phyloP scores from a whole-genome alignment of 2,329 filamentous ascomycete genomes.

The Metarhizium guizhouense region DNA sequence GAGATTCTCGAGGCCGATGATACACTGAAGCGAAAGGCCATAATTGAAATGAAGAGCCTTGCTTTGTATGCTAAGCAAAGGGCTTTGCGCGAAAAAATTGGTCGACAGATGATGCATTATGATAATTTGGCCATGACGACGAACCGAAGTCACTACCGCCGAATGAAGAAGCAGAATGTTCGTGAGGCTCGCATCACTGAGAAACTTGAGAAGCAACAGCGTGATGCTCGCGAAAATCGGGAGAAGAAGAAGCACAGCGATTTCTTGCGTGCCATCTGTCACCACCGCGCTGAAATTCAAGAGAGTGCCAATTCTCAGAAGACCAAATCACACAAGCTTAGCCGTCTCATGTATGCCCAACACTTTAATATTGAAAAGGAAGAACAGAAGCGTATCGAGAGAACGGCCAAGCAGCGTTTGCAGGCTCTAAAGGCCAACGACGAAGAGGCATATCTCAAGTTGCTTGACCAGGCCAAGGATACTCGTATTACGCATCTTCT shows the following conservation, averaged over 20 bases:
- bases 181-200: conserved; percentile 95
- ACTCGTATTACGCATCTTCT: conserved; percentile 97
- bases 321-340: conserved; percentile 74
- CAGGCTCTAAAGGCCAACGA: conserved; percentile 98
- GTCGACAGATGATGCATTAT: conserved; percentile 86
- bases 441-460: conserved; percentile 95
- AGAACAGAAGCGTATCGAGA: conserved; percentile 95
- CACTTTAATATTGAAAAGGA: conserved; percentile 98
- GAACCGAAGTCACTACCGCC: conserved; percentile 81
- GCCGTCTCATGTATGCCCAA: conserved; percentile 78
- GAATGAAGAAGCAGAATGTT: conserved; percentile 94
- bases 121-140: conserved; percentile 97
- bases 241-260: conserved; percentile 97
- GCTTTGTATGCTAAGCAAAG: conserved; percentile 83
- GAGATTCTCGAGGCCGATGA: conserved; percentile 63
- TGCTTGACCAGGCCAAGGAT: conserved; percentile 97
- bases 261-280: conserved; percentile 78
- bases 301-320: conserved; percentile 58
- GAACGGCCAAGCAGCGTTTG: conserved; percentile 98
- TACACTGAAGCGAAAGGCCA: conserved; percentile 73
- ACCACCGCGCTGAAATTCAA: conserved; percentile 70
- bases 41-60: conserved; percentile 93
- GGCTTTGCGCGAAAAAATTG: conserved; percentile 75
- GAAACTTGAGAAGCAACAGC: conserved; percentile 98
- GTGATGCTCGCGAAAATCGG: conserved; percentile 87